These are phyloP conservation scores for Torulaspora microellipsoides DNA, from an alignment of 805 yeast genomes.

Conservation along the genomic window DNA sequence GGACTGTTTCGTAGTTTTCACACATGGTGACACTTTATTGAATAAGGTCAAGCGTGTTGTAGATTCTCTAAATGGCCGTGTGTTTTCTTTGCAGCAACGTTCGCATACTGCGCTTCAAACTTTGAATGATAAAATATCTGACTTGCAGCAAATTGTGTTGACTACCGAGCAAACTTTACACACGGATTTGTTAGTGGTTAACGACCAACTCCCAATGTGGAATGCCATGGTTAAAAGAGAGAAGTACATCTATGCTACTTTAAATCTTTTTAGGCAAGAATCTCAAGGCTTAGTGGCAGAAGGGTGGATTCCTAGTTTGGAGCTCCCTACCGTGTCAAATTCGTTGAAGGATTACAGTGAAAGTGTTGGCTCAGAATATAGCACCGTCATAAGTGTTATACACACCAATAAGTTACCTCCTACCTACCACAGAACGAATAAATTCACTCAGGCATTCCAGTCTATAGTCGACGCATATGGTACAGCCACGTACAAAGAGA, in stretches of 20 bases:
- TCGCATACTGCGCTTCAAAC: constrained; percentile 36
- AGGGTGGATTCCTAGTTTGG: constrained; percentile 92
- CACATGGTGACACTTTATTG: constrained; percentile 79
- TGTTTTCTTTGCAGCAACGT: constrained; percentile 43
- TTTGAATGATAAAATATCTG: constrained; percentile 47
- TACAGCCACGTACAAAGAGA: constrained; percentile 86
- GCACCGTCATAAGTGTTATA: constrained; percentile 54
- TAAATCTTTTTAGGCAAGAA: constrained; percentile 75
- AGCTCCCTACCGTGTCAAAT: constrained; percentile 57
- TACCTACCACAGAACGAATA: constrained; percentile 90
- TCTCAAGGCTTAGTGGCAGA: constrained; percentile 88
- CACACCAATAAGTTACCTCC: constrained; percentile 87
- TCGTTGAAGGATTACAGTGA: constrained; percentile 51
- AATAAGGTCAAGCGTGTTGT: constrained; percentile 75
- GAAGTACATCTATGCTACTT: constrained; percentile 70
- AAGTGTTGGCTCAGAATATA: constrained; percentile 38
- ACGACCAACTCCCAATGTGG: constrained; percentile 75
- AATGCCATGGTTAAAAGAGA: constrained; percentile 65
- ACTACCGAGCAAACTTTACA: constrained; percentile 65
- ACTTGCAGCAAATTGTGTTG: constrained; percentile 54
- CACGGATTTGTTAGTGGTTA: constrained; percentile 74
- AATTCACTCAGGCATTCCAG: constrained; percentile 91
- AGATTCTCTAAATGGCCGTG: constrained; percentile 82
- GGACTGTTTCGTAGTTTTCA: constrained; percentile 80
- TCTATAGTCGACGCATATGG: constrained; percentile 94